phyloP scores from a whole-genome alignment of 1,139 yeast species.

The Suhomyces yuchorum region DNA sequence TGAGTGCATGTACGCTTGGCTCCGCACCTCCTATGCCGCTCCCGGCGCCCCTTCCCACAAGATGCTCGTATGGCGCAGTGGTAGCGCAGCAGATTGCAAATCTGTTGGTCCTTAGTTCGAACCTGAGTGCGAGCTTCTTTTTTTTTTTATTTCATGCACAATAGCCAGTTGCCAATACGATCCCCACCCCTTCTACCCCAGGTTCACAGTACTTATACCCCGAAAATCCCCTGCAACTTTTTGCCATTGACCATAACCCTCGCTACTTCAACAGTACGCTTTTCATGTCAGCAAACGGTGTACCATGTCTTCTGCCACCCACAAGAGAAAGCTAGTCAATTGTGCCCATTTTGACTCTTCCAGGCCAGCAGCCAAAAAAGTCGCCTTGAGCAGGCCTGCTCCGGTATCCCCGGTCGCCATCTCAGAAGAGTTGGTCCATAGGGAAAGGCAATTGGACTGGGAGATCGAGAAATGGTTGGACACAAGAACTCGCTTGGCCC shows the following conservation, averaged over 20 bases:
- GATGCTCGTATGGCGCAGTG: conserved; percentile 81
- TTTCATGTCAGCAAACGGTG: conserved; percentile 2
- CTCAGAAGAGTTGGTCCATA: not conserved
- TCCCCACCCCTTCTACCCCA: not conserved
- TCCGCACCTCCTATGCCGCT: too few species aligned
- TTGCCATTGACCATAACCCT: not conserved
- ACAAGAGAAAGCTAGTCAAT: conserved; percentile 3
- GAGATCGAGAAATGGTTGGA: conserved; percentile 1
- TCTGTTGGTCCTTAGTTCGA: conserved; percentile 89
- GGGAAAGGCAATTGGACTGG: conserved; percentile 1
- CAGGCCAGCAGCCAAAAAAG: not conserved
- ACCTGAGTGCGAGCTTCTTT: conserved; percentile 72
- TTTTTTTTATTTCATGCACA: conserved; percentile 15
- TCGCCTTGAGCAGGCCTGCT: not conserved
- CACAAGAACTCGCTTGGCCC: not conserved
- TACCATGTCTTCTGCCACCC: conserved; percentile 4
- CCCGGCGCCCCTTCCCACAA: too few species aligned
- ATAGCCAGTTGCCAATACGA: not conserved
- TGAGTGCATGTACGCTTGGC: too few species aligned
- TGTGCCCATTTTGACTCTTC: not conserved
- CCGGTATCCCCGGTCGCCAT: conserved; percentile 2
- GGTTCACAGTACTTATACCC: not conserved
- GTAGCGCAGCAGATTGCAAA: conserved; percentile 93
- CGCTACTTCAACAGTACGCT: not conserved
- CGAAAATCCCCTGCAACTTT: not conserved